phyloP scores from a whole-genome alignment of 108 stramenopile species.

The Fistulifera solaris region DNA sequence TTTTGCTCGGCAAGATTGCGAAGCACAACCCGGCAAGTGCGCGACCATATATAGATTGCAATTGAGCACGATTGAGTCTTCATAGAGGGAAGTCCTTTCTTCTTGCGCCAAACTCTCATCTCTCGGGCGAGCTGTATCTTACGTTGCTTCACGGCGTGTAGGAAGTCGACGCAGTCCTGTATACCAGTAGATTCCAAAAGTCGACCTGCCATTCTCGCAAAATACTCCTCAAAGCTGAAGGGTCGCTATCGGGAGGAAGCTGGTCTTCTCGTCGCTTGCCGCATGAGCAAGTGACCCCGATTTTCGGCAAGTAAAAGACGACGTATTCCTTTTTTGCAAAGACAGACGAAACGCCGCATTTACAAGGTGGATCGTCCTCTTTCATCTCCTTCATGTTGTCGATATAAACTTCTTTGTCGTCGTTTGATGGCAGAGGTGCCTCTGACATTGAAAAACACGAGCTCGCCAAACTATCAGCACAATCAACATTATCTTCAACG shows the following conservation, averaged over 20 bases:
- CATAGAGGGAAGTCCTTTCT: constrained; percentile 14
- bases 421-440: neutral
- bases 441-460: neutral
- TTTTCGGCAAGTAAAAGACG: constrained; percentile 54
- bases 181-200: constrained; percentile 29
- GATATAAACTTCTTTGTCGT: constrained; percentile 4
- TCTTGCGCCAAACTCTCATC: constrained; percentile 38
- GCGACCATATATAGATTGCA: constrained; percentile 50
- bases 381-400: constrained; percentile 6
- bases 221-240: constrained; percentile 26
- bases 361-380: constrained; percentile 10
- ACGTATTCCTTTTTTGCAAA: constrained; percentile 31
- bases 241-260: constrained; percentile 5
- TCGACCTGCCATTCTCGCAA: constrained; percentile 53
- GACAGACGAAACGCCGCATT: constrained; percentile 26
- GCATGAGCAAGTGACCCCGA: constrained; percentile 47
- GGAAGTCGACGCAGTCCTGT: constrained; percentile 22
- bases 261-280: constrained; percentile 12
- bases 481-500: neutral
- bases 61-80: constrained; percentile 43
- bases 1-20: constrained; percentile 28
- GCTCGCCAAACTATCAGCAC: neutral
- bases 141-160: constrained; percentile 18
- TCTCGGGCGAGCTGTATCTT: constrained; percentile 22
- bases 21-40: constrained; percentile 34